These are phyloP conservation scores for Solanum arcanum DNA, from an alignment of 257 asterid species.

Conservation along the genomic window DNA sequence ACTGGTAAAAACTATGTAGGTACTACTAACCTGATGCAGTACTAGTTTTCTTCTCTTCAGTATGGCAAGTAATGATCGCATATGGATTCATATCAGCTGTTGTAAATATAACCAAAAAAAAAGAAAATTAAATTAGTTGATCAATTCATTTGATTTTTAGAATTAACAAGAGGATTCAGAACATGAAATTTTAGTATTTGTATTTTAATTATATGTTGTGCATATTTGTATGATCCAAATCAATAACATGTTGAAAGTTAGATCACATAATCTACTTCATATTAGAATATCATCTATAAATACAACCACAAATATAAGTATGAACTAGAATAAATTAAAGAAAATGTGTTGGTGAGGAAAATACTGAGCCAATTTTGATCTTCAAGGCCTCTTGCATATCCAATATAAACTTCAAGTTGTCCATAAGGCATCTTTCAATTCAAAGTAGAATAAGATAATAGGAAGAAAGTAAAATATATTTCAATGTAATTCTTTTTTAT, in stretches of 20 bases:
- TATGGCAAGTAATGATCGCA: not conserved
- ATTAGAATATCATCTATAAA: too few relatives aligned
- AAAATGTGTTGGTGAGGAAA: not conserved
- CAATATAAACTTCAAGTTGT: not conserved
- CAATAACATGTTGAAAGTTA: not conserved
- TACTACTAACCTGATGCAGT: not conserved
- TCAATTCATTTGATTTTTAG: not conserved
- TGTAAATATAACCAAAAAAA: not conserved
- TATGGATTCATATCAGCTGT: constrained; percentile 1
- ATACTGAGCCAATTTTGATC: not conserved
- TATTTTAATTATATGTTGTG: not conserved
- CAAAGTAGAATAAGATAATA: not conserved
- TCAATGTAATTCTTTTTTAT: not conserved
- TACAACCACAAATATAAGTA: too few relatives aligned
- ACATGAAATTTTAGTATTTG: not conserved
- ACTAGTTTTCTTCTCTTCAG: not conserved
- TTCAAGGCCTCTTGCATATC: not conserved
- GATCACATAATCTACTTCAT: not conserved
- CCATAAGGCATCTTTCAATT: not conserved
- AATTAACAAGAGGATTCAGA: not conserved
- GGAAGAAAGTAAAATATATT: not conserved
- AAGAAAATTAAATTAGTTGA: not conserved
- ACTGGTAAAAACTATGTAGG: not conserved
- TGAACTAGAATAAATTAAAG: not conserved
- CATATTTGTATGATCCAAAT: not conserved